Evolutionary conservation across 177 flowering plant genomes (phyloP).

Genomic region (Telopea speciosissima): DNA sequence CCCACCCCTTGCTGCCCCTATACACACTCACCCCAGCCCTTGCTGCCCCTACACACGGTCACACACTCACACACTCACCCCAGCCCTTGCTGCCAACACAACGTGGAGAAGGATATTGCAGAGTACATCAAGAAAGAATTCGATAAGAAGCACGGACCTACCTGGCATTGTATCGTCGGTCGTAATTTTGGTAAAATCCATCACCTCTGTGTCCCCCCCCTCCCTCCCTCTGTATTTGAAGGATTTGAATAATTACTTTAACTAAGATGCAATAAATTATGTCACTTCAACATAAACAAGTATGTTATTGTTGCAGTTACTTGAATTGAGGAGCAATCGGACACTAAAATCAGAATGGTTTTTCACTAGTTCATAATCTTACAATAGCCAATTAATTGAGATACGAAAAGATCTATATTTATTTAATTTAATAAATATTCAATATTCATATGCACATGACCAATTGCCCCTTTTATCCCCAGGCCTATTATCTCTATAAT

Average conservation of each 20-base stretch:
- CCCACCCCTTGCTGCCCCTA: too few relatives aligned
- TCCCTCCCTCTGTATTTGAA: background rate
- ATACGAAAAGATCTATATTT: too few relatives aligned
- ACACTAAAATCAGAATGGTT: background rate
- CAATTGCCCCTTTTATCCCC: too few relatives aligned
- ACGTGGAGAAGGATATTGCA: slow-evolving; percentile 91
- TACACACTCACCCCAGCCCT: too few relatives aligned
- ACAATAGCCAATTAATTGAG: background rate
- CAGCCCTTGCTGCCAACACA: slow-evolving; percentile 22
- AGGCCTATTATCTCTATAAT: too few relatives aligned
- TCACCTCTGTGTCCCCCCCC: background rate
- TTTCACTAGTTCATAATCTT: too few relatives aligned
- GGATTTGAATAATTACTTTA: background rate
- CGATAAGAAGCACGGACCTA: slow-evolving; percentile 85
- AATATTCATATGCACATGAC: too few relatives aligned
- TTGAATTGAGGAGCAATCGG: background rate
- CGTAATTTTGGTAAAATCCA: slow-evolving; percentile 80
- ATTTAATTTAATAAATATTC: too few relatives aligned
- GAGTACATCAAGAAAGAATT: slow-evolving; percentile 94
- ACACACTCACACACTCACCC: too few relatives aligned
- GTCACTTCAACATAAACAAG: too few relatives aligned
- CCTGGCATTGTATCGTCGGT: slow-evolving; percentile 99
- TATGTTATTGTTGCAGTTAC: background rate
- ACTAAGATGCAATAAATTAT: too few relatives aligned
- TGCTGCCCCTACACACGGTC: too few relatives aligned